phyloP scores from a whole-genome alignment of 768 basidiomycete genomes.

The Leccinum obscurum region DNA sequence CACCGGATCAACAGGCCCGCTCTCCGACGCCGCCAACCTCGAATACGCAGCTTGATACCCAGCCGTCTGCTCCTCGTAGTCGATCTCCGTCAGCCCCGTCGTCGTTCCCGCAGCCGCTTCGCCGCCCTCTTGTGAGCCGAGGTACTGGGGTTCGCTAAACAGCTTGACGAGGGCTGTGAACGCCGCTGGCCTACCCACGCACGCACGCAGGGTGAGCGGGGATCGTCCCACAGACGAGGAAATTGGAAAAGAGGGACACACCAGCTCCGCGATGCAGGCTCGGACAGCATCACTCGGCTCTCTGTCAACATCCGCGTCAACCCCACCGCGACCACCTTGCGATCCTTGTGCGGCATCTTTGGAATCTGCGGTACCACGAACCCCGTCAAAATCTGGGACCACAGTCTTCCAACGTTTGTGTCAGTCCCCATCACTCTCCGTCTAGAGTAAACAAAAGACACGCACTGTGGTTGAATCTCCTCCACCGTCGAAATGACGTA shows the following conservation, averaged over 20 bases:
- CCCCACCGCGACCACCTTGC: conserved; percentile 83
- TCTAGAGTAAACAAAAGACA: background rate
- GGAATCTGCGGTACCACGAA: conserved; percentile 81
- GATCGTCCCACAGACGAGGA: background rate
- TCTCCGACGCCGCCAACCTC: conserved; percentile 80
- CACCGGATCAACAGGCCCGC: conserved; percentile 56
- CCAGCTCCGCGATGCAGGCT: conserved; percentile 68
- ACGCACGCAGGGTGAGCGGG: background rate
- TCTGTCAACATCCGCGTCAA: conserved; percentile 76
- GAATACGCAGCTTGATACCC: conserved; percentile 97
- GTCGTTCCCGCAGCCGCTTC: background rate
- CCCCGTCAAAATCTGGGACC: conserved; percentile 74
- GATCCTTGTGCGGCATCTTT: conserved; percentile 77
- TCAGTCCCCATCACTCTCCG: background rate
- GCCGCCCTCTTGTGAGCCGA: conserved; percentile 34
- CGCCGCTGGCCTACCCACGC: conserved; percentile 58
- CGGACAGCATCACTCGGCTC: conserved; percentile 66
- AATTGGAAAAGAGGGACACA: conserved; percentile 25
- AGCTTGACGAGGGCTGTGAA: conserved; percentile 75
- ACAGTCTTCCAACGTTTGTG: conserved; percentile 49
- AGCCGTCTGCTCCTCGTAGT: conserved; percentile 86
- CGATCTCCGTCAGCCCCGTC: conserved; percentile 64
- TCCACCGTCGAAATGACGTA: conserved; percentile 78
- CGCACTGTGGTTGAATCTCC: conserved; percentile 78
- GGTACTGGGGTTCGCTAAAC: conserved; percentile 75